Evolutionary conservation across 1,284 basidiomycete genomes (phyloP).

Genomic region (Apiotrichum akiyoshidainum): DNA sequence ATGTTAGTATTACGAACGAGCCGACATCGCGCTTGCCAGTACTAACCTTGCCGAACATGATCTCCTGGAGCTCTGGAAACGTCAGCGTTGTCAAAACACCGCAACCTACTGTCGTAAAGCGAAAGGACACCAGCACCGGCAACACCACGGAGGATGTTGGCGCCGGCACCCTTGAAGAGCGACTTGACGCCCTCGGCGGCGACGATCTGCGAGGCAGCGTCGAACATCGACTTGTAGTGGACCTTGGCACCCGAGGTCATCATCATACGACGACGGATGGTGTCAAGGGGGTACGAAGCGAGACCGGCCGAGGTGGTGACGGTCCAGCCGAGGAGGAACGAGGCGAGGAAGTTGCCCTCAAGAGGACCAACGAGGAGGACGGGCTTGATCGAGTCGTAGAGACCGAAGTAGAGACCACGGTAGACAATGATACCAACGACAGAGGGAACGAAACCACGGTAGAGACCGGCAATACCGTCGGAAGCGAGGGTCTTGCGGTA

Average conservation of each 20-base stretch:
- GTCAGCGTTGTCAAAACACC: no score
- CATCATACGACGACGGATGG: conserved; percentile 95
- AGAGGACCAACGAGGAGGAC: conserved; percentile 84
- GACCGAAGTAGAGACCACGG: conserved; percentile 76
- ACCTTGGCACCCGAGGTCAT: conserved; percentile 74
- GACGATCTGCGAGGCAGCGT: conserved; percentile 63
- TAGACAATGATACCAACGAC: conserved; percentile 94
- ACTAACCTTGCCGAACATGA: conserved; percentile 94
- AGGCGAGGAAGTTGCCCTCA: conserved; percentile 83
- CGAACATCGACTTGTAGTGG: conserved; percentile 58
- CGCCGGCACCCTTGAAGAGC: conserved; percentile 59
- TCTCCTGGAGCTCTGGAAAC: conserved; percentile 38
- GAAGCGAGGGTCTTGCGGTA: conserved; percentile 87
- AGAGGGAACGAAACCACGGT: conserved; percentile 92
- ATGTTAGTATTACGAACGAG: no score
- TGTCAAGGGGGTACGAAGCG: conserved; percentile 91
- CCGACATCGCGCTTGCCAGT: no score
- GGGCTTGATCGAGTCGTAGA: conserved; percentile 91
- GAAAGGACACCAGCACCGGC: conserved; percentile 70
- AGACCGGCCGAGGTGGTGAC: conserved; percentile 94
- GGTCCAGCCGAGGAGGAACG: conserved; percentile 88
- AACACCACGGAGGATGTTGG: conserved; percentile 64
- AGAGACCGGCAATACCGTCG: conserved; percentile 84
- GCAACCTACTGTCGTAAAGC: conserved; percentile 57
- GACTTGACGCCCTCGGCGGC: conserved; percentile 59